Conservation (phyloP, 1,284 basidiomycete genomes). For the Ganoderma lucidum region DNA sequence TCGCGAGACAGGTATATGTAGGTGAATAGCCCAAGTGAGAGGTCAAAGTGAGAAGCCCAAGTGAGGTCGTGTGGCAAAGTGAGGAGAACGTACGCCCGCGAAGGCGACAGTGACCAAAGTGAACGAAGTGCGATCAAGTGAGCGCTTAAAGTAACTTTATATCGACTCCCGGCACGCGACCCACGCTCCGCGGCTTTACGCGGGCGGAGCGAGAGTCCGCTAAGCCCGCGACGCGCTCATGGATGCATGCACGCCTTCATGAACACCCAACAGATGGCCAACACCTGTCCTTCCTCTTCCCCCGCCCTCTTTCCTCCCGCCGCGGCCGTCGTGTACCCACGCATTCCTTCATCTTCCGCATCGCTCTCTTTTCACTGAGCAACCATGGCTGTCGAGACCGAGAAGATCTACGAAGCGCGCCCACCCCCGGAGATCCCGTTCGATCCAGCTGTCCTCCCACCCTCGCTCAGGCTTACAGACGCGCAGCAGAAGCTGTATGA, state of each 20-base stretch:
- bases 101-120: no score
- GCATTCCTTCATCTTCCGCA: not conserved
- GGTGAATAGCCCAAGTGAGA: no score
- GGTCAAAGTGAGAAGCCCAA: no score
- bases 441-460: conserved; percentile 28
- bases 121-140: no score
- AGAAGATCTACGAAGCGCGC: conserved; percentile 27
- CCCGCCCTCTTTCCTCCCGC: not conserved
- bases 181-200: not conserved
- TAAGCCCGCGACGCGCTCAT: conserved; percentile 3
- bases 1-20: no score
- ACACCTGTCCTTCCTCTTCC: not conserved
- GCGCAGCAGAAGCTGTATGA: conserved; percentile 60
- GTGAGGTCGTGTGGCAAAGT: no score
- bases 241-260: not conserved
- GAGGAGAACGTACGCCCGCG: no score
- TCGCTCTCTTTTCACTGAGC: not conserved
- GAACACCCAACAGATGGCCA: not conserved
- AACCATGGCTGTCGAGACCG: conserved; percentile 12
- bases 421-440: conserved; percentile 30
- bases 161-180: not conserved
- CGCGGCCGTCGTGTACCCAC: not conserved
- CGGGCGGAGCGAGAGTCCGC: not conserved
- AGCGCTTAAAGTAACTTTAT: no score
- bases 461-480: conserved; percentile 46